Percentiles rank a stretch among this genome's conserved stretches.
Conservation (phyloP, 345 rosid genomes). For the Viola odorata region DNA sequence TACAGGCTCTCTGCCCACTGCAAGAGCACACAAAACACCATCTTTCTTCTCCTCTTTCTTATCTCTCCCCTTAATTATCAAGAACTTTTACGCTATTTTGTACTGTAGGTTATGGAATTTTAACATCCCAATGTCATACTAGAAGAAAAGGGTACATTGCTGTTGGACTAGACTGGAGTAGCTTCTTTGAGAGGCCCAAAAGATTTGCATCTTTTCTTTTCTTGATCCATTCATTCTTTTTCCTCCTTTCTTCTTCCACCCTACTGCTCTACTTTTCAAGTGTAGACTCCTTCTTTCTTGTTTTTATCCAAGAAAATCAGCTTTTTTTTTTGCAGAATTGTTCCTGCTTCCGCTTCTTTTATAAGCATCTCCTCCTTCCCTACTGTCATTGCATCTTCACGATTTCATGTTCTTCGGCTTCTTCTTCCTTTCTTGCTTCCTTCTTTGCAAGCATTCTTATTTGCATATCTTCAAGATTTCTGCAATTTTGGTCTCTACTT, state of each 20-base stretch:
- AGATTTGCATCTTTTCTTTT: slow-evolving; percentile 15
- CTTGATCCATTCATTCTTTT: not conserved
- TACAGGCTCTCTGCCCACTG: slow-evolving; percentile 31
- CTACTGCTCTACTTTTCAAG: not conserved
- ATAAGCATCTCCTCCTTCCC: not conserved
- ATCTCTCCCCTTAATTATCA: not conserved
- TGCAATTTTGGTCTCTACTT: not conserved
- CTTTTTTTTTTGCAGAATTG: not conserved
- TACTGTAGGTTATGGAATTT: slow-evolving; percentile 42
- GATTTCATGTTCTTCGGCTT: not conserved
- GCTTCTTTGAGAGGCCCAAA: slow-evolving; percentile 30
- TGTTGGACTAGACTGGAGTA: slow-evolving; percentile 21
- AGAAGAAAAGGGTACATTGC: slow-evolving; percentile 13
- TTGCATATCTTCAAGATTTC: not conserved
- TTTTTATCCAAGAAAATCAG: not conserved
- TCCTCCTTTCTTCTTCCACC: not conserved
- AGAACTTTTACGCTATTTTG: too few relatives aligned
- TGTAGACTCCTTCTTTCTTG: not conserved
- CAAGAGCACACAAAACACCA: not conserved
- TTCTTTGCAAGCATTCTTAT: not conserved
- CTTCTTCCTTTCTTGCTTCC: not conserved
- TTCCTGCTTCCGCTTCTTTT: not conserved
- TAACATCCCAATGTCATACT: slow-evolving; percentile 45
- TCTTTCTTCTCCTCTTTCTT: not conserved
- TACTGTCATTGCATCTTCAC: not conserved